Evolutionary conservation across 805 yeast species (phyloP), one percentile per base, ranked within the genome.

Genomic region (Schwanniomyces polymorphus): DNA sequence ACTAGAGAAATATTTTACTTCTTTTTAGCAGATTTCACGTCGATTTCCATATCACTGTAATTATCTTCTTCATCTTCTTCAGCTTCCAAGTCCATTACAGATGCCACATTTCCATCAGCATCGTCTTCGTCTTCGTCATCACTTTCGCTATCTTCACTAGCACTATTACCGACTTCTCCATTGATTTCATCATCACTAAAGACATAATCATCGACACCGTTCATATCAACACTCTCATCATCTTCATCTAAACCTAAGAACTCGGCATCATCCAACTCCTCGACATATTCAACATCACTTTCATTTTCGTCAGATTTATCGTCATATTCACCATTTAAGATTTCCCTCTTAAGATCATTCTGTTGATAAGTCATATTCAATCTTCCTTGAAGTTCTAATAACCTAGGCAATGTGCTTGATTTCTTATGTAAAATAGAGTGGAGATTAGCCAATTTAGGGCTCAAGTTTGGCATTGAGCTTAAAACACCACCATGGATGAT

Each of bases 221-320:
- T 55, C 27, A 50, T 44, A 11, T 56, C 68, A 7, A 57, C 63
- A 9, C 53, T 62, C 11, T 58, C 65, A 1, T 58, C 64, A 31
- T 58, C 64, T 21, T 47, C 51, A 6, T 50, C 53, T n/a, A 52
- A 47, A 11, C 56, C 59, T 35, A 50, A 52, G 23, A 42, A 57
- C 25, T 50, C 49, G 5, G 79, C 79, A 52, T 78, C 83, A 57
- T 80, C 85, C 23, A 85, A 61, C 55, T 85, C 91, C 64, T 86
- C 92, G 21, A 81, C 70, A 57, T 85, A 85, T 55, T 86, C 91
- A n/a, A 85, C 86, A 43, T 77, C 84, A 43, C 73, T 65, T 48
- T 77, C 81, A 41, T 57, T 57, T 5, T 61, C 69, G 3, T 57
- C 63, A 1, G 55, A 60, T 7, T 60, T 61, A n/a, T 59, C 63